Evolutionary conservation across 2,329 filamentous ascomycete species (phyloP).

Genomic region (Colletotrichum orbiculare): DNA sequence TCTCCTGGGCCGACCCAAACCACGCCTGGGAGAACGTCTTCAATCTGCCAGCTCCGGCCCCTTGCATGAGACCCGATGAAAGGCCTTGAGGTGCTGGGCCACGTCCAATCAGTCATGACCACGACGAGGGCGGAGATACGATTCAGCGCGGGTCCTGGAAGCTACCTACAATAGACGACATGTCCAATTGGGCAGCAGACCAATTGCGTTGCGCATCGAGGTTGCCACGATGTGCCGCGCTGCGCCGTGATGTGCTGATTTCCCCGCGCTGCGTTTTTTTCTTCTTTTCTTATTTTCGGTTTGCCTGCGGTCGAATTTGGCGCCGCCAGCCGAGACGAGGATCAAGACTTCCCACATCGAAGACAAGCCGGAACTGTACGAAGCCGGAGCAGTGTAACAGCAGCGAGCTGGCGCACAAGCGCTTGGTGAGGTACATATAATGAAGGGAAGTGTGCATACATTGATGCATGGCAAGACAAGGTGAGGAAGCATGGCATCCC

Average conservation of each 20-base stretch:
- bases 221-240: not conserved
- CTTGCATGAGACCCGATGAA: conserved; percentile 33
- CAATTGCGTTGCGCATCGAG: conserved; percentile 3
- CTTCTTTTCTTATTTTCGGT: not conserved
- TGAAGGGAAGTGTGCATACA: not conserved
- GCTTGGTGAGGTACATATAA: too few species aligned
- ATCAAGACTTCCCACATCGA: not conserved
- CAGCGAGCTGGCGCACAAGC: too few species aligned
- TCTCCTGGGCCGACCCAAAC: conserved; percentile 1
- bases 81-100: conserved; percentile 3
- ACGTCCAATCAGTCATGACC: conserved; percentile 29
- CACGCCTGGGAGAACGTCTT: not conserved
- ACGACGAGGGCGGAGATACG: conserved; percentile 25
- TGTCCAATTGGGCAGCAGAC: conserved; percentile 33
- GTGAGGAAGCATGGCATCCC: conserved; percentile 10
- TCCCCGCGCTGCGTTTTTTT: conserved; percentile 18
- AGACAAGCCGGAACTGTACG: too few species aligned
- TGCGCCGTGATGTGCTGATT: conserved; percentile 4
- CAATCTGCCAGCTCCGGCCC: conserved; percentile 3
- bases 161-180: not conserved
- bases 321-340: not conserved
- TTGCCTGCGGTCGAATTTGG: not conserved
- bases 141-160: conserved; percentile 32
- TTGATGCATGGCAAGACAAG: not conserved
- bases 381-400: too few species aligned